Evolutionary conservation across 2,329 filamentous ascomycete genomes (phyloP).

Genomic region (Talaromyces albobiverticillius): DNA sequence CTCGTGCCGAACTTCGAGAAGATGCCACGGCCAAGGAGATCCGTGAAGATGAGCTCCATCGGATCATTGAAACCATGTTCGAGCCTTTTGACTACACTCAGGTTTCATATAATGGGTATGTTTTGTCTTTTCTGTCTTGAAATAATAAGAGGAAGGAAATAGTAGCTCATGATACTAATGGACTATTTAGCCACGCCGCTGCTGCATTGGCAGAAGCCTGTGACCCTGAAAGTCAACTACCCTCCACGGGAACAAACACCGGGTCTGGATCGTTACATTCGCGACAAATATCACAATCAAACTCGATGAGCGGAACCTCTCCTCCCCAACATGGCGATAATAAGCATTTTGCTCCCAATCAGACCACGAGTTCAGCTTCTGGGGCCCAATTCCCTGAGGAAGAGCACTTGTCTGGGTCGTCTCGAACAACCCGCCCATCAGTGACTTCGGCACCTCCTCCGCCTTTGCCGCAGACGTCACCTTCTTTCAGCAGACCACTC

Average conservation of each 20-base stretch:
- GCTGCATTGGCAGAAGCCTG: slow-evolving; percentile 39
- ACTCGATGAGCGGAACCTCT: slow-evolving; percentile 28
- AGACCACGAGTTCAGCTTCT: slow-evolving; percentile 2
- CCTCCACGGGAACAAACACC: slow-evolving; percentile 20
- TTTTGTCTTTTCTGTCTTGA: background rate
- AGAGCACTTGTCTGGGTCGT: slow-evolving; percentile 17
- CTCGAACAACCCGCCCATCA: slow-evolving; percentile 20
- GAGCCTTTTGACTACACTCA: slow-evolving; percentile 92
- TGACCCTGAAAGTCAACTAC: slow-evolving; percentile 39
- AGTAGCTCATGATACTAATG: slow-evolving; percentile 11
- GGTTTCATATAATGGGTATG: slow-evolving; percentile 59
- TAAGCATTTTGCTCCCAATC: slow-evolving; percentile 21
- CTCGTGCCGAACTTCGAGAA: slow-evolving; percentile 83
- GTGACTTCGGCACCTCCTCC: slow-evolving; percentile 21
- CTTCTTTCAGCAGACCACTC: slow-evolving; percentile 38
- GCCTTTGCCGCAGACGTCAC: slow-evolving; percentile 25
- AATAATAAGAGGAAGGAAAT: too few relatives aligned
- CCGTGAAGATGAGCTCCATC: slow-evolving; percentile 87
- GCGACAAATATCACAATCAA: slow-evolving; percentile 36
- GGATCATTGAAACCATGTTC: slow-evolving; percentile 91
- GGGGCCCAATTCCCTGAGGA: slow-evolving; percentile 17
- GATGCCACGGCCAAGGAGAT: slow-evolving; percentile 96
- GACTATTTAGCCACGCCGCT: slow-evolving; percentile 28
- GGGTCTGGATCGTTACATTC: slow-evolving; percentile 23
- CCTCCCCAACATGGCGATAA: slow-evolving; percentile 28